Conservation (phyloP, 257 asterid genomes). For the Oldenlandia corymbosa region DNA sequence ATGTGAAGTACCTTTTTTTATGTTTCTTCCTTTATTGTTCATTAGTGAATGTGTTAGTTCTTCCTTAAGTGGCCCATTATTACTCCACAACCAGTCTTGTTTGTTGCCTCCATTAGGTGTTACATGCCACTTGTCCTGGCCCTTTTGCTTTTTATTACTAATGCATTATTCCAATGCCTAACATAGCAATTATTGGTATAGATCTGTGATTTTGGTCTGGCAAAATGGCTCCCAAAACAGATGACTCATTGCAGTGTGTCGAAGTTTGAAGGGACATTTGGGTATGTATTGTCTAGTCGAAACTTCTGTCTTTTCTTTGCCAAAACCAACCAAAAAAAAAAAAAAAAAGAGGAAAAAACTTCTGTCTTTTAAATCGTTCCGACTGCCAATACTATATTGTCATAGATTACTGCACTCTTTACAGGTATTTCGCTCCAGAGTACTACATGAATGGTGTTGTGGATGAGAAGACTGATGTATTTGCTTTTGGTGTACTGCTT, state of each 20-base stretch:
- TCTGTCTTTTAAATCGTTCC: neutral
- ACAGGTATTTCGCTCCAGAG: constrained; percentile 76
- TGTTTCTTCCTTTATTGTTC: neutral
- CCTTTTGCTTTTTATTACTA: neutral
- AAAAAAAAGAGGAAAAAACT: too few relatives aligned
- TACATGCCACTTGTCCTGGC: neutral
- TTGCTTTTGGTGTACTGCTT: constrained; percentile 64
- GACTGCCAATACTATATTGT: neutral
- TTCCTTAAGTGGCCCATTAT: neutral
- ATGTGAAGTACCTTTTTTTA: neutral
- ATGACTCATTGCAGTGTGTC: constrained; percentile 57
- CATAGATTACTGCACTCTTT: neutral
- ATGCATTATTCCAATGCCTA: constrained; percentile 3
- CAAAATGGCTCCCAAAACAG: constrained; percentile 76
- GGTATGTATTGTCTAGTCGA: constrained; percentile 35
- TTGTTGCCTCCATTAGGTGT: neutral
- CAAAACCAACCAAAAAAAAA: too few relatives aligned
- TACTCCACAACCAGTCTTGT: neutral
- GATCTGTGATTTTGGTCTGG: constrained; percentile 80
- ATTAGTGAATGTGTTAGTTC: neutral
- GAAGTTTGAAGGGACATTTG: constrained; percentile 76
- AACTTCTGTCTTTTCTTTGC: too few relatives aligned
- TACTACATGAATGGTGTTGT: constrained; percentile 69
- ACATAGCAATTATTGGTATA: constrained; percentile 14
- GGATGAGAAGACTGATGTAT: constrained; percentile 74